These are phyloP conservation scores for Zelopaecilomyces penicillatus DNA, from an alignment of 2,329 filamentous ascomycete species.

Conservation along the genomic window DNA sequence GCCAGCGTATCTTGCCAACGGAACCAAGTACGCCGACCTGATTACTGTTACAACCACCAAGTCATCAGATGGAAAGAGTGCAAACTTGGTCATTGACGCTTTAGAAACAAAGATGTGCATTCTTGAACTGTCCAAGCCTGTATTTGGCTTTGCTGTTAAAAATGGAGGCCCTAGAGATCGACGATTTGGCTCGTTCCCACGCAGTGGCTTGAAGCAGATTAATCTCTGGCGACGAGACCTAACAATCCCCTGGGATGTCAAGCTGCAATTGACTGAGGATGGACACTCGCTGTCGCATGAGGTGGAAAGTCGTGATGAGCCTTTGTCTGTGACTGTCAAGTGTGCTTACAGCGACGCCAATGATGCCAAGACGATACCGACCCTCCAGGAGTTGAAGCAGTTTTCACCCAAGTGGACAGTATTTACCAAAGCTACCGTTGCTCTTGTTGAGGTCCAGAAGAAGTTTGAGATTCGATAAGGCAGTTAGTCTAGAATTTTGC, in stretches of 20 bases:
- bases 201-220: slow-evolving; percentile 57
- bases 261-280: slow-evolving; percentile 17
- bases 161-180: slow-evolving; percentile 51
- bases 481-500: slow-evolving; percentile 26
- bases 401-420: slow-evolving; percentile 76
- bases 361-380: slow-evolving; percentile 61
- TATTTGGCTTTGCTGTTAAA: slow-evolving; percentile 55
- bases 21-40: slow-evolving; percentile 45
- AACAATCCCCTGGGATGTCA: slow-evolving; percentile 65
- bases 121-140: slow-evolving; percentile 60
- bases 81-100: slow-evolving; percentile 59
- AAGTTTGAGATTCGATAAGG: slow-evolving; percentile 37
- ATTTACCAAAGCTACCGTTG: slow-evolving; percentile 66
- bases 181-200: slow-evolving; percentile 56
- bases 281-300: slow-evolving; percentile 3
- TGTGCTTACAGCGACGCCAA: slow-evolving; percentile 91
- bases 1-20: slow-evolving; percentile 49
- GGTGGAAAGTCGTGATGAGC: slow-evolving; percentile 11
- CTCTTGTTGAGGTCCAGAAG: slow-evolving; percentile 73
- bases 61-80: slow-evolving; percentile 35
- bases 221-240: slow-evolving; percentile 78
- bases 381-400: slow-evolving; percentile 68
- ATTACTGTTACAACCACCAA: slow-evolving; percentile 45
- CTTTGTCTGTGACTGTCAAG: slow-evolving; percentile 55
- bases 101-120: slow-evolving; percentile 72